Base-by-base conservation (phyloP, 345 rosid species). In the Litchi chinensis region DNA sequence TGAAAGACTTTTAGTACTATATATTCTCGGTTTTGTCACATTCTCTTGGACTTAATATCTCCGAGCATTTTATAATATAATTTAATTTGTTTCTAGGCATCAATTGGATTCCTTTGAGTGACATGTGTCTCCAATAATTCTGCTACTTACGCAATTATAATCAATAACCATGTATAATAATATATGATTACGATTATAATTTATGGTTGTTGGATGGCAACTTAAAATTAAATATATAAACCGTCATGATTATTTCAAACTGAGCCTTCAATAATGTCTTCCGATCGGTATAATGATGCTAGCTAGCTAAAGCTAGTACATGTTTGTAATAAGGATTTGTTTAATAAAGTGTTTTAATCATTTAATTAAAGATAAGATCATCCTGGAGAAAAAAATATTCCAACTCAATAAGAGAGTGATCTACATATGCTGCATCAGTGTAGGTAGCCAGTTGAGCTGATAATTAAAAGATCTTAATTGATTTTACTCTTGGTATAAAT, bases 1-100 rank as follows among this genome's bases (percentile, higher is more conserved):
- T 32, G 2, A 32, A 2, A 32, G 37, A 32, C 37, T 32, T 32
- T 32, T 32, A 3, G 37, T 32, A 32, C 37, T 32, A 32, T 26
- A 15, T 50, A 5, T 50, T 50, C 1, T 50, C 56, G 0, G 56
- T 50, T 50, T 78, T 62, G 69, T 78, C 76, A n/a, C 63, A 62
- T 70, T 62, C 71, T 59, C 28, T 78, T 78, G 80, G 76, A 78
- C 71, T 64, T 19, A 78, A 75, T 68, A 70, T 78, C 64, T 10
- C 40, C 13, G 19, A 18, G 56, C 56, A 50, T 50, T 50, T 50
- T 50, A 50, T 13, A 50, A 50, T 50, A 13, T 13, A 50, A 50
- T 50, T 13, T 50, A 3, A 11, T 50, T 50, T 32, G 37, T 50
- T 50, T 50, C 18, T 50, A 13, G 15, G 56, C 56, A 50, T 50